Base-by-base conservation (phyloP, 345 rosid species). In the Citrus glauca region DNA sequence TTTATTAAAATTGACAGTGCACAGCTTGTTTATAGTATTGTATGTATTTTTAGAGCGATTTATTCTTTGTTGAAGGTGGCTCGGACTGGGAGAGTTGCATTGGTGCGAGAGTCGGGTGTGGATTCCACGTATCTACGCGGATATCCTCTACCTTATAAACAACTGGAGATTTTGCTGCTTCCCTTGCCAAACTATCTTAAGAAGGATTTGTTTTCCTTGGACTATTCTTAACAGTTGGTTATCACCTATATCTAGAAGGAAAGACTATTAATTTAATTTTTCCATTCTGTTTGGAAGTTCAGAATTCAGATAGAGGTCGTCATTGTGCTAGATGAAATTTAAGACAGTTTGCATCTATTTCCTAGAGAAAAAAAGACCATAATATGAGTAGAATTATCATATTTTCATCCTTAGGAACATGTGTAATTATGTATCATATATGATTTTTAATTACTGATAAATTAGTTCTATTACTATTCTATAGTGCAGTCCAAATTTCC, bases 101-200 rank as follows among this genome's bases (percentile, higher is more conserved):
- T 91, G 84, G 91, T 85, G 77, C 82, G 93, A 69, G 95, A 91
- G 85, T 91, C 90, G 7, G 93, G 92, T 61, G 92, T 90, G 80
- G 95, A 91, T 79, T 91, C 95, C 28, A 84, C 93, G 2, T 85
- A 81, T 73, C 90, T 89, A 27, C 90, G 90, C 5, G 91, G 93
- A 85, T 89, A 72, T 79, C 79, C 93, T 71, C 89, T 90, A 71
- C 92, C 95, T 45, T 86, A 68, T 91, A 81, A 53, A 17, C 22
- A 53, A 53, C 45, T 17, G 57, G 57, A 53, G 57, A 53, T 53
- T 53, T 5, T 16, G 20, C 45, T 71, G 67, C 66, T 32, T 71
- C 7, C 35, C n/a, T 14, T 32, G 17, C 20, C 20, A 40, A 11
- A 68, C 56, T 38, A 24, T n/a, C 53, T 9, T 22, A 35, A 17